Base-by-base conservation (phyloP, 2,329 filamentous ascomycete genomes). In the Colletotrichum cereale region DNA sequence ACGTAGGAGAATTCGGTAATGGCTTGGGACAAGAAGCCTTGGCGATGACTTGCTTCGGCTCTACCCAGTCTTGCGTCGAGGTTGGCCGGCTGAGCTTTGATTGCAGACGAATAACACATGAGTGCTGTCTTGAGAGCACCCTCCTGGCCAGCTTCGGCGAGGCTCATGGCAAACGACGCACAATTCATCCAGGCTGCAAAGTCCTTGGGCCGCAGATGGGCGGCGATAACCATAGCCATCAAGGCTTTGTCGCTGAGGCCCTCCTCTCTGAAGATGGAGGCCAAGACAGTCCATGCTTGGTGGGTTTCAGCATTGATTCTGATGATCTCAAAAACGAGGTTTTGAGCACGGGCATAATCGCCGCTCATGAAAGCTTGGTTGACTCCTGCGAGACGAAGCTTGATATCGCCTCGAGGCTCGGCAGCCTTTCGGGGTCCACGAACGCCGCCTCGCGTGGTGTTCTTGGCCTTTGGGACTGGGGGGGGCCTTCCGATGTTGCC, bases 331-430 rank as follows among this genome's bases (percentile, higher is more conserved):
- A 87, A 85, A 11, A 89, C 86, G 29, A 88, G 82, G 21, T 86
- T 85, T 44, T 90, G 82, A 6, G 92, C 91, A 50, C 86, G 83
- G 6, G 88, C 85, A 73, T 91, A 90, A 26, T 91, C 85, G 34
- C 87, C 85, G 12, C 87, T 84, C 70, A 94, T 85, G 77, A 91
- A 95, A 5, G 90, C 89, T 71, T 91, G 86, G 70, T 90, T 93
- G 3, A 93, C 93, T 76, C 88, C 85, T 57, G 88, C 86, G 60
- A 95, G 85, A 52, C 91, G 85, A 50, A 88, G 84, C 76, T 91
- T 93, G 79, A 95, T 93, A 75, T 94, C 91, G 50, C 87, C 89
- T 55, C 91, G 89, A 21, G 91, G 91, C 78, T 93, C 91, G 11
- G 89, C 90, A 31, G 89, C 87, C 78, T 90, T 89, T 24, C 88